A percentile compares a stretch with the other conserved stretches of the same genome.
Evolutionary conservation across 257 asterid genomes (phyloP).

Genomic region (Penstemon eatonii): DNA sequence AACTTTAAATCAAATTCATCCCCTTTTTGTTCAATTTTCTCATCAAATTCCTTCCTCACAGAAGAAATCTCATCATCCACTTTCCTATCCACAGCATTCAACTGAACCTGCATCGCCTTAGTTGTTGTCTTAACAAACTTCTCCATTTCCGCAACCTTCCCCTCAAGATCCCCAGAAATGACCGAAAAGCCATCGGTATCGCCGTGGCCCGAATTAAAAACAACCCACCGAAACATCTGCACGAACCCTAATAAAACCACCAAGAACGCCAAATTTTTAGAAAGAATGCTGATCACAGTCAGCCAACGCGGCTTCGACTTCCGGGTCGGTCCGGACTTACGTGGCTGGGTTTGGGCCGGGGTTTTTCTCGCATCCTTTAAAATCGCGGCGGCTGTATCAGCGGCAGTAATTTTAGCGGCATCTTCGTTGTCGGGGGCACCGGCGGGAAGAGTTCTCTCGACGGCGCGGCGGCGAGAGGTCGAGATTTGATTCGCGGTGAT

Average conservation of each 20-base stretch:
- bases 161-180: slow-evolving; percentile 57
- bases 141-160: slow-evolving; percentile 59
- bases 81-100: slow-evolving; percentile 61
- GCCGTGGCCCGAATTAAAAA: slow-evolving; percentile 30
- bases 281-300: slow-evolving; percentile 53
- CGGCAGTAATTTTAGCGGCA: slow-evolving; percentile 35
- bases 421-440: slow-evolving; percentile 27
- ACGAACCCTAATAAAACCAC: slow-evolving; percentile 49
- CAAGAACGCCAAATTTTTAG: slow-evolving; percentile 57
- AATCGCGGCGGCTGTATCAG: slow-evolving; percentile 43
- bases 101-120: slow-evolving; percentile 83
- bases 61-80: slow-evolving; percentile 44
- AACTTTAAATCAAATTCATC: slow-evolving; percentile 50
- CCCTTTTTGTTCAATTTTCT: slow-evolving; percentile 45
- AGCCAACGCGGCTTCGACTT: slow-evolving; percentile 72
- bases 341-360: slow-evolving; percentile 35
- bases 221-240: slow-evolving; percentile 55
- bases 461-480: slow-evolving; percentile 72
- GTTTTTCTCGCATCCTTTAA: slow-evolving; percentile 40
- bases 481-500: slow-evolving; percentile 63
- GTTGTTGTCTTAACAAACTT: slow-evolving; percentile 50
- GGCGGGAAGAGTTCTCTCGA: slow-evolving; percentile 43
- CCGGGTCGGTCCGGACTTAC: slow-evolving; percentile 36
- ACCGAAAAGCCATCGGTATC: slow-evolving; percentile 36
- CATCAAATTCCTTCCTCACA: slow-evolving; percentile 55